These are phyloP conservation scores for Oenanthe javanica DNA, from an alignment of 140 eudicot genomes.

Conservation along the genomic window DNA sequence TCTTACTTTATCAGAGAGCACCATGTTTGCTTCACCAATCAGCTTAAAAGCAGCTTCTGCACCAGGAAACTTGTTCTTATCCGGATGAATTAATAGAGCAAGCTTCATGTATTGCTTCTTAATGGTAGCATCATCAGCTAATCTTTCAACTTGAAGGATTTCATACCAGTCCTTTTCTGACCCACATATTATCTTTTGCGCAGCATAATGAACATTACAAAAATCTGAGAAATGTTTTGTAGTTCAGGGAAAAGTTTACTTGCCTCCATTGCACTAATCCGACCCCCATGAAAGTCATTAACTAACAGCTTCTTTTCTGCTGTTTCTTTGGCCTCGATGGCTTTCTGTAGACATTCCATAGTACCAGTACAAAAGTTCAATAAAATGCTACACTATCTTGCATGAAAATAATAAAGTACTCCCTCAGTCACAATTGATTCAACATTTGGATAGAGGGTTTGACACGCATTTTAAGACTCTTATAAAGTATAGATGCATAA, in stretches of 20 bases:
- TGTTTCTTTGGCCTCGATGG: conserved; percentile 19
- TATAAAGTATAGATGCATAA: too few species aligned
- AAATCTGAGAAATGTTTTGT: conserved; percentile 51
- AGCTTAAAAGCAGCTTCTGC: conserved; percentile 89
- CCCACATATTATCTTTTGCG: conserved; percentile 33
- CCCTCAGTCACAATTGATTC: too few species aligned
- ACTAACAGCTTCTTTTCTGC: conserved; percentile 62
- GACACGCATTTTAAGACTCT: too few species aligned
- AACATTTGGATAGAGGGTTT: too few species aligned
- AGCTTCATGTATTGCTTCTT: conserved; percentile 70
- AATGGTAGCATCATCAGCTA: conserved; percentile 49
- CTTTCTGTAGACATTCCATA: conserved; percentile 56
- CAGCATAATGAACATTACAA: conserved; percentile 69
- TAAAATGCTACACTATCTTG: neutral
- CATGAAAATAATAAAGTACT: neutral
- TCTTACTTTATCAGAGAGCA: conserved; percentile 52
- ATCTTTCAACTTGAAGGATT: conserved; percentile 55
- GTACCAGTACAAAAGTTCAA: neutral
- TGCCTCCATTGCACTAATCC: conserved; percentile 43
- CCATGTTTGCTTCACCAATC: conserved; percentile 55
- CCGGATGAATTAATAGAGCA: conserved; percentile 73
- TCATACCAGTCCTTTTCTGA: conserved; percentile 50
- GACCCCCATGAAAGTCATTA: conserved; percentile 68
- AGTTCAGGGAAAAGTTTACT: conserved; percentile 48
- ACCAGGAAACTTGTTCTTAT: conserved; percentile 70